A percentile compares a stretch with the other conserved stretches of the same genome.
Evolutionary conservation across 2,329 filamentous ascomycete genomes (phyloP).

Genomic region (Coniosporium tulheliwenetii): DNA sequence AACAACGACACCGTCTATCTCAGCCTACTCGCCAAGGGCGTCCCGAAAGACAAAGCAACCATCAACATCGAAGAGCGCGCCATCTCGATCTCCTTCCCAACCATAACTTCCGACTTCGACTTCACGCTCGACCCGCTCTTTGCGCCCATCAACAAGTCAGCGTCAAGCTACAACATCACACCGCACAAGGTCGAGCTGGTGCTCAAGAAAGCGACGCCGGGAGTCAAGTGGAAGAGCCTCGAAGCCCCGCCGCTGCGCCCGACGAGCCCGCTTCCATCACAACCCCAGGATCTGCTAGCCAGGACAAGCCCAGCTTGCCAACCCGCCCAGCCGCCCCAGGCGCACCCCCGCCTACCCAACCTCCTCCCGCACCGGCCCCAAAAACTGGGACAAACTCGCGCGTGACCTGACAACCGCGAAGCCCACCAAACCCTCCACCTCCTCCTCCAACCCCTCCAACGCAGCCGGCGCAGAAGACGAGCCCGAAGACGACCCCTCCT

Average conservation of each 20-base stretch:
- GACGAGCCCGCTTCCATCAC: neutral
- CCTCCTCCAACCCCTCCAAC: slow-evolving; percentile 9
- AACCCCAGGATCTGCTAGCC: neutral
- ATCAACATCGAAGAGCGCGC: slow-evolving; percentile 32
- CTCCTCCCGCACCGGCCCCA: slow-evolving; percentile 67
- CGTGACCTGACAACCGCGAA: slow-evolving; percentile 28
- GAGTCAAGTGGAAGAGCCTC: slow-evolving; percentile 52
- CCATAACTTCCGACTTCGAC: slow-evolving; percentile 37
- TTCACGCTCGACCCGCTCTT: slow-evolving; percentile 53
- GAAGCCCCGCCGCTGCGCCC: slow-evolving; percentile 21
- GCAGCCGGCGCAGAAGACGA: slow-evolving; percentile 9
- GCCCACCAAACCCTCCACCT: slow-evolving; percentile 15
- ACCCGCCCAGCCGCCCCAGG: slow-evolving; percentile 2
- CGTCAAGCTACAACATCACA: slow-evolving; percentile 49
- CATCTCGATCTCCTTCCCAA: slow-evolving; percentile 43
- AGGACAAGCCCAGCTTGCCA: slow-evolving; percentile 3
- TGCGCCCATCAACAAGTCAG: slow-evolving; percentile 43
- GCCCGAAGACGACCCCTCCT: slow-evolving; percentile 23
- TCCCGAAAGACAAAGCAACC: slow-evolving; percentile 39
- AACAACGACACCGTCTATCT: slow-evolving; percentile 44
- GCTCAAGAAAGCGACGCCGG: slow-evolving; percentile 49
- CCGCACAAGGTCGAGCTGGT: slow-evolving; percentile 67
- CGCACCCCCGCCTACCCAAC: slow-evolving; percentile 59
- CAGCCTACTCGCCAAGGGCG: slow-evolving; percentile 49
- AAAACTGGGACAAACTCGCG: slow-evolving; percentile 80